Conservation (phyloP, 495 filamentous ascomycete species). For the Podospora fimiseda region DNA sequence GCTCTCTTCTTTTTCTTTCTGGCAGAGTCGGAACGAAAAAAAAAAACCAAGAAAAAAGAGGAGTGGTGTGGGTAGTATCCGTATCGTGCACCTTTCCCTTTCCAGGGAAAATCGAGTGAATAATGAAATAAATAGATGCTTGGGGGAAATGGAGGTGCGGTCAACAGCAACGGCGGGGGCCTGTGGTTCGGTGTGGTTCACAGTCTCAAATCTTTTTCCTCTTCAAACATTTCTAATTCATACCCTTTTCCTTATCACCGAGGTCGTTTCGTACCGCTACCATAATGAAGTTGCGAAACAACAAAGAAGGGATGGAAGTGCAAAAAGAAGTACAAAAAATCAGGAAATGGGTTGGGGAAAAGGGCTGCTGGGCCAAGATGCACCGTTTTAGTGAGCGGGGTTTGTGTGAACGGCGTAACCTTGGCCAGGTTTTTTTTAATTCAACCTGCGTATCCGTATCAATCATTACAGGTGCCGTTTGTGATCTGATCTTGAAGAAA, state of each 20-base stretch:
- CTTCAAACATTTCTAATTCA: background rate
- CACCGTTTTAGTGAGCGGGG: constrained; percentile 7
- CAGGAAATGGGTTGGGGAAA: background rate
- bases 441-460: background rate
- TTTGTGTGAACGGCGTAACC: background rate
- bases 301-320: background rate
- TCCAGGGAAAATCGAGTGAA: background rate
- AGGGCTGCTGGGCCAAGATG: constrained; percentile 4
- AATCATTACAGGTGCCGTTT: no score
- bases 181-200: background rate
- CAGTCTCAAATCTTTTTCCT: background rate
- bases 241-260: background rate
- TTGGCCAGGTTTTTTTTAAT: background rate
- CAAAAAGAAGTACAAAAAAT: background rate
- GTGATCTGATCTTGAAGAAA: no score
- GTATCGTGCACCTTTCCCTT: background rate
- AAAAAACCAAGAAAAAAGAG: background rate
- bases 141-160: background rate
- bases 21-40: background rate
- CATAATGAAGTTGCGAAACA: background rate
- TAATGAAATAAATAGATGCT: background rate
- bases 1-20: background rate
- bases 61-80: background rate
- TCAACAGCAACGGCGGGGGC: background rate
- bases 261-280: background rate